Base-by-base conservation (phyloP, 352 stramenopile genomes). In the Phytophthora europaea region DNA sequence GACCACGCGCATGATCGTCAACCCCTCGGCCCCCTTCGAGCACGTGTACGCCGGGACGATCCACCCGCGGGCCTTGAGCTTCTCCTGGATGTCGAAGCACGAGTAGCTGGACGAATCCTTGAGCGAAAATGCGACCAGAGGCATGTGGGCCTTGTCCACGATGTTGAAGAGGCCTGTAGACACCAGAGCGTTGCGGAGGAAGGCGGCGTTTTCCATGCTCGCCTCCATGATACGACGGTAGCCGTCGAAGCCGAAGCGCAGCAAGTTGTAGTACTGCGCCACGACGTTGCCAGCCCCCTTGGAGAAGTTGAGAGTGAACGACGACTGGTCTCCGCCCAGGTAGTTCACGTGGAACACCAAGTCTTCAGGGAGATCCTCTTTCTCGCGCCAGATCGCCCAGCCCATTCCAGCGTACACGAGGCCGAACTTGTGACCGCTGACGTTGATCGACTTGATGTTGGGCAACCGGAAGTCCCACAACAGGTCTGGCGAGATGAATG, bases 371-470 rank as follows among this genome's bases (percentile, higher is more conserved):
- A 97, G 73, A 58, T 96, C 86, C 12, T 73, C 62, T 6, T 67
- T 64, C 51, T 95, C 86, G 23, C 86, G 87, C 84, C 94, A 98
- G 15, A 97, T 72, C 7, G 94, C 86, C 91, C 91, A 98, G 38
- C 93, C 93, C 72, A 97, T 97, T 20, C 93, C 93, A 20, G 90
- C 91, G 72, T 97, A 97, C 38, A 93, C 89, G 45, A 98, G 87
- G 0, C 92, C 92, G 75, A 98, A 98, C 72, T 98, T 98, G 82
- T 98, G 93, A 33, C 93, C 93, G 38, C 89, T 97, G 6, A 93
- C 88, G 61, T 97, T 98, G 76, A 98, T 97, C 20, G 85, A 95
- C 76, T 97, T 93, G 68, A 96, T 90, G 58, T 93, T 92, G 3
- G 91, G 90, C 38, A 97, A 67, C 2, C 90, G 78, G 64, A 97